These are phyloP conservation scores for Rhizopus sp. DNA, from an alignment of 371 early-diverging fungal species.

Conservation along the genomic window DNA sequence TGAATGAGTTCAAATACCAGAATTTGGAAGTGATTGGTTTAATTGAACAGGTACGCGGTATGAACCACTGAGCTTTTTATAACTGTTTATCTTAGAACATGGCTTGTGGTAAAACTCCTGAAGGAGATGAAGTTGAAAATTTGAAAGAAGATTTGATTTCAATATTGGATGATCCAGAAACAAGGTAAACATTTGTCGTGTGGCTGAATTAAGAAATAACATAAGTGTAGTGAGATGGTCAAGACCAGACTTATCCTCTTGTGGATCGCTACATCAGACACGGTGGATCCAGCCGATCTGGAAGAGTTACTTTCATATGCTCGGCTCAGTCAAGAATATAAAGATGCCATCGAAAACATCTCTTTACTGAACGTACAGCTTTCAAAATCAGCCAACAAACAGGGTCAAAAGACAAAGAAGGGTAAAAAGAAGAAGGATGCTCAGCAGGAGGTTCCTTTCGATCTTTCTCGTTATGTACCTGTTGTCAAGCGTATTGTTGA, in stretches of 20 bases:
- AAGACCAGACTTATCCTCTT: slow-evolving; percentile 88
- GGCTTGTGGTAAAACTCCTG: slow-evolving; percentile 86
- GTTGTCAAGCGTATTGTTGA: slow-evolving; percentile 60
- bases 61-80: neutral
- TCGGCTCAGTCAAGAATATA: slow-evolving; percentile 69
- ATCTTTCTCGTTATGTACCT: slow-evolving; percentile 73
- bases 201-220: neutral
- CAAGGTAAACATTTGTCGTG: slow-evolving; percentile 35
- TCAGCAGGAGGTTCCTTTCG: slow-evolving; percentile 64
- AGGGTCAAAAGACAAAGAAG: slow-evolving; percentile 47
- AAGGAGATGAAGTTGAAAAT: slow-evolving; percentile 75
- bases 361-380: slow-evolving; percentile 66
- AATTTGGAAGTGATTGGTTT: slow-evolving; percentile 72
- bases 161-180: slow-evolving; percentile 73
- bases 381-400: slow-evolving; percentile 44
- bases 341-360: slow-evolving; percentile 81
- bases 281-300: slow-evolving; percentile 66
- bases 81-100: slow-evolving; percentile 64
- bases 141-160: slow-evolving; percentile 83
- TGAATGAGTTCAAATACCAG: slow-evolving; percentile 72
- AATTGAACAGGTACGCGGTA: slow-evolving; percentile 72
- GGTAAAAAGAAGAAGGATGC: slow-evolving; percentile 39
- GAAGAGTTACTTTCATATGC: slow-evolving; percentile 74
- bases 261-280: slow-evolving; percentile 77
- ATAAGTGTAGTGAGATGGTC: slow-evolving; percentile 53